Base-by-base conservation (phyloP, 148 eudicot genomes). In the Rhododendron williamsianum region DNA sequence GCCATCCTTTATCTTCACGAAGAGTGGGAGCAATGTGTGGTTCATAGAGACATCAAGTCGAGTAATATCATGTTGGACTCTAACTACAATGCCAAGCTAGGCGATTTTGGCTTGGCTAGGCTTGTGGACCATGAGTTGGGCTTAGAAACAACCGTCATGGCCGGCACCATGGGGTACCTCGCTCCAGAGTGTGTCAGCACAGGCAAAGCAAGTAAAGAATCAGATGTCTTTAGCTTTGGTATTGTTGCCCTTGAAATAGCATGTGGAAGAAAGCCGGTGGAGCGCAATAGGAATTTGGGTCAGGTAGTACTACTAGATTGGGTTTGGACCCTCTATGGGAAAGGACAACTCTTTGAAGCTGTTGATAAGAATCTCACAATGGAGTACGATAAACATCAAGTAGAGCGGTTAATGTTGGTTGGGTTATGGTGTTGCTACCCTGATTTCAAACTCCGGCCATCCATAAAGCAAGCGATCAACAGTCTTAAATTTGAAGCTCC, bases 401-500 rank as follows among this genome's bases (percentile, higher is more conserved):
- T 76, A 7, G 79, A 76, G 25, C 48, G 48, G 79, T 38, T 76
- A 35, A 38, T 76, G 11, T 3, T 36, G 45, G 79, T 76, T 38
- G 79, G 27, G 79, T 8, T 76, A 36, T 38, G 49, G 79, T 76
- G 79, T 41, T 36, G 46, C 38, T 41, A 76, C 13, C 79, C 49
- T 8, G 79, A 38, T 9, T 21, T 36, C 49, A 6, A 21, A 18
- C 79, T 76, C 25, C 49, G 79, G 13, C 79, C 79, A 0, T 76
- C 79, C 46, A 76, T 86, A 11, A 77, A 38, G 49, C 88, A 86
- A 76, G 88, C 9, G 8, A 82, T 86, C 60, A 56, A 86, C 10
- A 36, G 65, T 38, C 63, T 86, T 5, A 86, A 82, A 13, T 76
- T 35, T 56, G 81, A 86, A 86, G 85, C 85, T 82, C 63, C 85